phyloP scores from a whole-genome alignment of 2,329 filamentous ascomycete species.

The Aspergillus latus region DNA sequence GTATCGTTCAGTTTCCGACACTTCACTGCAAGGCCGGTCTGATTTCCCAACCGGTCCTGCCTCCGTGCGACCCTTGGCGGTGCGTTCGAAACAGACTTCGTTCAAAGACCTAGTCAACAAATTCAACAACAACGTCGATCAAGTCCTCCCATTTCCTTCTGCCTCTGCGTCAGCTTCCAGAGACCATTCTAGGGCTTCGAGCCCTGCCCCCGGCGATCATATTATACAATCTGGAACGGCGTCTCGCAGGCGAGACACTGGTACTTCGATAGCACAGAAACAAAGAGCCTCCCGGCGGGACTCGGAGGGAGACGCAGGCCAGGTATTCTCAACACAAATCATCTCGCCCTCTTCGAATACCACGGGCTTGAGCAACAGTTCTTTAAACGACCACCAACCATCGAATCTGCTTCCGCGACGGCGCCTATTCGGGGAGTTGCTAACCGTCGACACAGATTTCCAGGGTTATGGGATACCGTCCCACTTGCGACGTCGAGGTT shows the following conservation, averaged over 20 bases:
- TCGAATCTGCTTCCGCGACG: conserved; percentile 46
- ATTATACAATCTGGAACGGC: conserved; percentile 32
- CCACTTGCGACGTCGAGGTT: conserved; percentile 60
- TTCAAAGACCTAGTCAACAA: conserved; percentile 78
- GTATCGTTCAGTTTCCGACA: conserved; percentile 36
- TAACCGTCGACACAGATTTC: conserved; percentile 58
- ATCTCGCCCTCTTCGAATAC: conserved; percentile 7
- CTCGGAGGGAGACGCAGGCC: conserved; percentile 16
- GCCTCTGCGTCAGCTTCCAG: conserved; percentile 34
- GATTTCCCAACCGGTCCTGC: conserved; percentile 21
- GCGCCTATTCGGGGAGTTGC: conserved; percentile 74
- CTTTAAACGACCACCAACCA: conserved; percentile 5
- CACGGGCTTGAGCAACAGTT: conserved; percentile 7
- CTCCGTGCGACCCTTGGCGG: conserved; percentile 16
- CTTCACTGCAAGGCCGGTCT: conserved; percentile 23
- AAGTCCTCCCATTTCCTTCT: conserved; percentile 44
- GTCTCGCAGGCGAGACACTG: conserved; percentile 25
- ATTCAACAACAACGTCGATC: conserved; percentile 66
- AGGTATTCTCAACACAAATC: conserved; percentile 6
- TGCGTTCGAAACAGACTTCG: conserved; percentile 58
- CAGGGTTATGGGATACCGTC: conserved; percentile 59
- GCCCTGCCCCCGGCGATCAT: conserved; percentile 22
- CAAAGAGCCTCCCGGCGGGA: conserved; percentile 21
- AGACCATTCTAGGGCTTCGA: conserved; percentile 36
- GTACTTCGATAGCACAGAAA: conserved; percentile 18